A percentile compares a stretch with the other conserved stretches of the same genome.
phyloP scores from a whole-genome alignment of 176 grass and related monocot genomes.

The Carex pumila region DNA sequence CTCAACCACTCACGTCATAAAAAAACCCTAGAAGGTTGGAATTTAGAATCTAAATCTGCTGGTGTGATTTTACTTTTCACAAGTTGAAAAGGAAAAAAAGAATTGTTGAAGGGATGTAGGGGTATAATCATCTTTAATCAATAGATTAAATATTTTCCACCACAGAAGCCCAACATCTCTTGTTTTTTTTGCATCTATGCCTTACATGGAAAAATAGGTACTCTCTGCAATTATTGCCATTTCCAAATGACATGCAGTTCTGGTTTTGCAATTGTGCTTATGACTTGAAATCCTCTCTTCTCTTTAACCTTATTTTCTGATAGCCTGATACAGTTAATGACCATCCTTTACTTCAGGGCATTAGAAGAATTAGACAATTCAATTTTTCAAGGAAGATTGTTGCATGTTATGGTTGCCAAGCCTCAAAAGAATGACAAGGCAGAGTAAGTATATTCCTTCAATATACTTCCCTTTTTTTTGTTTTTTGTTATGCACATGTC shows the following conservation, averaged over 20 bases:
- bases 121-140: background rate
- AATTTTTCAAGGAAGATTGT: constrained; percentile 82
- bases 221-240: background rate
- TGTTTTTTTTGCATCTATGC: background rate
- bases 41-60: background rate
- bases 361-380: constrained; percentile 92
- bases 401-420: constrained; percentile 79
- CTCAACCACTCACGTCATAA: background rate
- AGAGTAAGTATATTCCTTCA: constrained; percentile 49
- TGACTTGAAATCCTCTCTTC: background rate
- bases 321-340: background rate
- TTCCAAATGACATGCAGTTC: background rate
- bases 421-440: constrained; percentile 60
- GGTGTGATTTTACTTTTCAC: background rate
- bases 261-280: background rate
- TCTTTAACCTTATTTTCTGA: background rate
- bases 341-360: constrained; percentile 42
- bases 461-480: constrained; percentile 20
- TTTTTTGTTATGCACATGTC: background rate
- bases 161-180: background rate
- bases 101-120: background rate
- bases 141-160: background rate
- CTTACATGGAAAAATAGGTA: background rate
- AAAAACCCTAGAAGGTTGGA: background rate
- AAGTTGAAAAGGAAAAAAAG: background rate